phyloP scores from a whole-genome alignment of 441 rosid species.

The Sinapis alba region DNA sequence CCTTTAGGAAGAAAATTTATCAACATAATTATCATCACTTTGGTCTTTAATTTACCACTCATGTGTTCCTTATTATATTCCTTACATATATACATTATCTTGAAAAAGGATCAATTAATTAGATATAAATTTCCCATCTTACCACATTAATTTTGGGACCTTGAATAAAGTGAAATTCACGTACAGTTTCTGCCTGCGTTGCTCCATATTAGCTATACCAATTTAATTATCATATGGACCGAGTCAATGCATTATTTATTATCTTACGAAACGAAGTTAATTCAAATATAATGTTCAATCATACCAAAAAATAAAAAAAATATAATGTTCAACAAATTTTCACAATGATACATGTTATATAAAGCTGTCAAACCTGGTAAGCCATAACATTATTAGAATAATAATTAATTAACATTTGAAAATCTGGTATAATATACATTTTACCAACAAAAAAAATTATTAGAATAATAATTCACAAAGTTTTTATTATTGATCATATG shows the following conservation, averaged over 20 bases:
- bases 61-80: slow-evolving; percentile 11
- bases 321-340: no score
- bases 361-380: not conserved
- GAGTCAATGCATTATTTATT: slow-evolving; percentile 39
- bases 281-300: slow-evolving; percentile 14
- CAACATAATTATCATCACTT: not conserved
- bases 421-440: no score
- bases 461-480: not conserved
- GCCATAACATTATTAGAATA: not conserved
- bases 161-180: slow-evolving; percentile 40
- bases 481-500: not conserved
- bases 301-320: no score
- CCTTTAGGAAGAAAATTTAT: slow-evolving; percentile 28
- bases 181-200: slow-evolving; percentile 31
- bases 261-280: slow-evolving; percentile 26
- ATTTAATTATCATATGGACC: slow-evolving; percentile 43
- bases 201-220: slow-evolving; percentile 35
- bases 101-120: not conserved
- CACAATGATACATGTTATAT: no score
- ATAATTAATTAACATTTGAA: no score
- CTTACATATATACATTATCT: slow-evolving; percentile 15
- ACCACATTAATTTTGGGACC: slow-evolving; percentile 42
- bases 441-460: no score
- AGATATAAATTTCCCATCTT: slow-evolving; percentile 38
- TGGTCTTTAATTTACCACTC: slow-evolving; percentile 32